phyloP scores from a whole-genome alignment of 2,329 filamentous ascomycete species.

The Chaetomiaceae sp. region DNA sequence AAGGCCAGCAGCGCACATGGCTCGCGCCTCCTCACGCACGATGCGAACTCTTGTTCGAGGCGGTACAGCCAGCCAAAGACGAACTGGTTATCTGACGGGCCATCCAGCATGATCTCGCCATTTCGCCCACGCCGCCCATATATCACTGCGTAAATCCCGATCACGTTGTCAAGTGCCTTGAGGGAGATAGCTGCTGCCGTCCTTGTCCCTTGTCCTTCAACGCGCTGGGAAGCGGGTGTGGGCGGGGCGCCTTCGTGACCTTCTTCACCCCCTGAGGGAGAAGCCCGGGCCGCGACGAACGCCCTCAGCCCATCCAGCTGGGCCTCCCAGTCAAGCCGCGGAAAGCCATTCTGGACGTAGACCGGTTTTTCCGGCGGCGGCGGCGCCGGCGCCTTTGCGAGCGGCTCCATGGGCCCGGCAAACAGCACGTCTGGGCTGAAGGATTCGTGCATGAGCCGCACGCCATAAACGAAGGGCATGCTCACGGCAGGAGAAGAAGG shows the following conservation, averaged over 20 bases:
- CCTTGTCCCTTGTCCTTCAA: background rate
- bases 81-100: conserved; percentile 3
- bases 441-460: conserved; percentile 2
- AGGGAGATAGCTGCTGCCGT: background rate
- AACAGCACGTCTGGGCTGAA: conserved; percentile 8
- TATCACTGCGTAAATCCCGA: background rate
- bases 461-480: conserved; percentile 6
- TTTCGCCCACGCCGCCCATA: background rate
- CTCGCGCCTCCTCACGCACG: conserved; percentile 1
- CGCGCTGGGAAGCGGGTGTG: too few relatives aligned
- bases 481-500: background rate
- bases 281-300: background rate
- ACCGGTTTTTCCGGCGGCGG: background rate
- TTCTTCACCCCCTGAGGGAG: background rate
- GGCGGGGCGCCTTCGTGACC: too few relatives aligned
- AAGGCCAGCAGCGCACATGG: background rate
- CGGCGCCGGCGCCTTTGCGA: background rate
- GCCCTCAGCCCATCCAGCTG: conserved; percentile 1
- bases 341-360: background rate
- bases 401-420: background rate
- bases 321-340: conserved; percentile 3
- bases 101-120: background rate
- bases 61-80: conserved; percentile 11
- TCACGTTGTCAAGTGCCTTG: background rate
- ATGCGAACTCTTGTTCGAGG: background rate